Base-by-base conservation (phyloP, 495 filamentous ascomycete genomes). In the Hypoxylon intermedium region DNA sequence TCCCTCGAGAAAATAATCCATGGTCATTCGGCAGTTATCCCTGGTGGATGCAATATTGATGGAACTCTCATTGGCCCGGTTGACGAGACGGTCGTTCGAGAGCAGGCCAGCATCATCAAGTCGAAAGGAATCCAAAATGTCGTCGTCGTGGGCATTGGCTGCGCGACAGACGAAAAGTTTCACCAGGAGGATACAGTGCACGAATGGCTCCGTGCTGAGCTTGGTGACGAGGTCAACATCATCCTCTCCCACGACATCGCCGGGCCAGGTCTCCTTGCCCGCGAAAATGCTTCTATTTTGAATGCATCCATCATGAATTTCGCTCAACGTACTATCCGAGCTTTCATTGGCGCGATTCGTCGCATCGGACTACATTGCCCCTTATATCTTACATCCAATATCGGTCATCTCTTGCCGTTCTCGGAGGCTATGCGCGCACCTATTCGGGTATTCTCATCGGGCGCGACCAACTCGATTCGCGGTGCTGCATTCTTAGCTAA, bases 401-500 rank as follows among this genome's bases (percentile, higher is more conserved):
- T 79, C 57, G 79, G 79, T 1, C 79, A 74, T 31, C 64, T 81
- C 9, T 53, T 78, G n/a, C 53, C 67, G 23, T 67, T 63, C 7
- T 67, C 59, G 6, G 74, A 72, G 15, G 78, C 79, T 0, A 65
- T 73, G 3, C 65, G 67, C 16, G 47, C 74, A 9, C 79, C 79
- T 1, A 79, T 82, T 50, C 70, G 76, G 0, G 77, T 75, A 11
- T 82, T 80, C 58, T 76, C 73, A 9, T 79, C 75, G 6, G 77
- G 79, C 6, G 73, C 79, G 5, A 80, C 79, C 1, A 82, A 82
- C 51, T 77, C 74, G n/a, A 79, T 80, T 55, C 71, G 79, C 9
- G 79, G 79, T 11, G 77, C 76, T 4, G 77, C 74, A 19, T 77
- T 79, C 45, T 60, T 79, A 16, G 56, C 54, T 6, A 62, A 55